Percentiles rank a stretch among this genome's conserved stretches.
These are phyloP conservation scores for Aurinia saxatilis DNA, from an alignment of 345 rosid genomes.

Conservation along the genomic window DNA sequence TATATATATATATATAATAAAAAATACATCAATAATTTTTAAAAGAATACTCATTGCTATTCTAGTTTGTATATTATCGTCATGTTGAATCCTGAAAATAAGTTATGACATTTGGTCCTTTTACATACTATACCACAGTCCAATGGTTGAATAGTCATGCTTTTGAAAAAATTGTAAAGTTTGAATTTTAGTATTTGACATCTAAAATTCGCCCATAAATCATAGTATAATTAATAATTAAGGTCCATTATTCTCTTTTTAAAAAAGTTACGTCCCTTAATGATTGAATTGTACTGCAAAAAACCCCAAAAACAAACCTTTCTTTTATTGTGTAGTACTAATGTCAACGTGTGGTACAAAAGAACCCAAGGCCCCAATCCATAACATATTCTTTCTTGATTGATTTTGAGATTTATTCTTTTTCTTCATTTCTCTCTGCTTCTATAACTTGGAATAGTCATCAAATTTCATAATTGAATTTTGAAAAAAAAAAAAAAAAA, in stretches of 20 bases:
- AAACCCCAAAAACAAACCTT: background rate
- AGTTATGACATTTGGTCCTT: background rate
- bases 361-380: background rate
- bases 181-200: conserved; percentile 5
- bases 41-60: too few relatives aligned
- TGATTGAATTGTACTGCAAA: conserved; percentile 23
- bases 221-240: background rate
- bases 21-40: too few relatives aligned
- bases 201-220: background rate
- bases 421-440: conserved; percentile 7
- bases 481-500: too few relatives aligned
- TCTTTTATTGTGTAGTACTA: conserved; percentile 15
- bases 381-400: background rate
- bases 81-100: background rate
- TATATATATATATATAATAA: too few relatives aligned
- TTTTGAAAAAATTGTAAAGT: background rate
- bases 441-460: conserved; percentile 1
- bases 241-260: background rate
- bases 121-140: background rate
- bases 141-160: conserved; percentile 3
- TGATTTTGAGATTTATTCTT: conserved; percentile 3
- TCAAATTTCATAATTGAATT: too few relatives aligned
- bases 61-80: background rate
- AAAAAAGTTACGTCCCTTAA: background rate
- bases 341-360: conserved; percentile 29